Evolutionary conservation across 306 rosid species (phyloP).

Genomic region (Cucurbita ficifolia): DNA sequence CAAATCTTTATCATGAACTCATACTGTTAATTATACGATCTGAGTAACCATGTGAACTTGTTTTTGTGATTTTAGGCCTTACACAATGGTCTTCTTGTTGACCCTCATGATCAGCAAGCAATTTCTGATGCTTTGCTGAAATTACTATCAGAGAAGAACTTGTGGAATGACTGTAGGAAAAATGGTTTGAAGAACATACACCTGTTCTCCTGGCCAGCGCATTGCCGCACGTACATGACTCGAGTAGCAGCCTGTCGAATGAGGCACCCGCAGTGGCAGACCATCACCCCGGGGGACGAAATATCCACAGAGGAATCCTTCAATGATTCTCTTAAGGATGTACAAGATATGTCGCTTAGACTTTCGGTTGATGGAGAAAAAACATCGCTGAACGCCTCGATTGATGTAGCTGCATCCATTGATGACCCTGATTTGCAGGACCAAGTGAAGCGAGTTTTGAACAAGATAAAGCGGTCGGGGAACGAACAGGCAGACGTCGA

Average conservation of each 20-base stretch:
- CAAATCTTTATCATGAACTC: background rate
- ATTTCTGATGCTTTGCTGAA: constrained; percentile 49
- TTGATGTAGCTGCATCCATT: constrained; percentile 17
- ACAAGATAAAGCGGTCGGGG: constrained; percentile 35
- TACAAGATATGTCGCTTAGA: constrained; percentile 60
- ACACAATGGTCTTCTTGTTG: constrained; percentile 58
- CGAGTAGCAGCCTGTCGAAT: constrained; percentile 58
- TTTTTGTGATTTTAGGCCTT: constrained; percentile 26
- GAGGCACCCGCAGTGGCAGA: constrained; percentile 67
- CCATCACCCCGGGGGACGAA: constrained; percentile 51
- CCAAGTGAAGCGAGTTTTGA: constrained; percentile 47
- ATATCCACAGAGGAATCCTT: constrained; percentile 32
- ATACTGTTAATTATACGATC: background rate
- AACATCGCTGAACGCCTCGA: constrained; percentile 21
- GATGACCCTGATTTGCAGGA: constrained; percentile 43
- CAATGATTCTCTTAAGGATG: constrained; percentile 54
- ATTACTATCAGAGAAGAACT: constrained; percentile 47
- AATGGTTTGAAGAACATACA: constrained; percentile 57
- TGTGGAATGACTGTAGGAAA: constrained; percentile 52
- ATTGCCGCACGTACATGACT: constrained; percentile 57
- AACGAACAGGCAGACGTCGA: constrained; percentile 19
- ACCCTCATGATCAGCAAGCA: constrained; percentile 54
- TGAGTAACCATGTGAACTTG: background rate
- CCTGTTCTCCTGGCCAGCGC: constrained; percentile 66
- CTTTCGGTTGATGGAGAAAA: constrained; percentile 58